Conservation (phyloP, 2,329 filamentous ascomycete species). For the Tolypocladium pustulatum region DNA sequence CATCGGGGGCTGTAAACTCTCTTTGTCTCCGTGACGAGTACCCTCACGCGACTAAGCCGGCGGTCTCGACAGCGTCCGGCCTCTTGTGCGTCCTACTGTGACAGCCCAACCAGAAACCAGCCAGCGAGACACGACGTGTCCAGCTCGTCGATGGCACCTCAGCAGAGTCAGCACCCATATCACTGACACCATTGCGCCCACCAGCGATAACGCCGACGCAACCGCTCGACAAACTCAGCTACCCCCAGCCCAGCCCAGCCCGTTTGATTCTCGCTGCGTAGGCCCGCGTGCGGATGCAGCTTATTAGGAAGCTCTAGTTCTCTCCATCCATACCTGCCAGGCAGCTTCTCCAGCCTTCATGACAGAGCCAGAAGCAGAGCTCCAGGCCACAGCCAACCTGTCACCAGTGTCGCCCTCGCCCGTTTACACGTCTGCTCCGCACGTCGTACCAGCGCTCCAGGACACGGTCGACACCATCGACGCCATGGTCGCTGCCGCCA, state of each 20-base stretch:
- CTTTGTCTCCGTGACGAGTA: neutral
- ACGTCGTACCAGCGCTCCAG: conserved; percentile 39
- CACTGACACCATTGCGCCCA: neutral
- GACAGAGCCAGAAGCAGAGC: conserved; percentile 33
- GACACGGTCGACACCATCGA: conserved; percentile 40
- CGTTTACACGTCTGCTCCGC: conserved; percentile 33
- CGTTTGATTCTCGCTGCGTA: neutral
- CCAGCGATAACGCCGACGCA: neutral
- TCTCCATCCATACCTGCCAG: conserved; percentile 1
- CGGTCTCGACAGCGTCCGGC: neutral
- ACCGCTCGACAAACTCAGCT: neutral
- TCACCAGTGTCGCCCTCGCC: conserved; percentile 40
- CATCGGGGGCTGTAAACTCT: neutral
- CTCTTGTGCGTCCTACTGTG: neutral
- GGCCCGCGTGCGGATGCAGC: conserved; percentile 1
- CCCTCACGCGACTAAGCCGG: neutral
- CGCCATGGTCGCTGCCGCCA: conserved; percentile 30
- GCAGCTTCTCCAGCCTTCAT: conserved; percentile 22
- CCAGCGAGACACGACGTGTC: neutral
- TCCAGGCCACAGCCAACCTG: conserved; percentile 42
- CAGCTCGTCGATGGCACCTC: neutral
- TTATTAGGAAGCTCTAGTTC: conserved; percentile 1
- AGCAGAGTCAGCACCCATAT: neutral
- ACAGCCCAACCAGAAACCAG: neutral
- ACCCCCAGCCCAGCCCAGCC: neutral